Conservation (phyloP, 202 grass and related monocot species). For the Brachypodium distachyon region DNA sequence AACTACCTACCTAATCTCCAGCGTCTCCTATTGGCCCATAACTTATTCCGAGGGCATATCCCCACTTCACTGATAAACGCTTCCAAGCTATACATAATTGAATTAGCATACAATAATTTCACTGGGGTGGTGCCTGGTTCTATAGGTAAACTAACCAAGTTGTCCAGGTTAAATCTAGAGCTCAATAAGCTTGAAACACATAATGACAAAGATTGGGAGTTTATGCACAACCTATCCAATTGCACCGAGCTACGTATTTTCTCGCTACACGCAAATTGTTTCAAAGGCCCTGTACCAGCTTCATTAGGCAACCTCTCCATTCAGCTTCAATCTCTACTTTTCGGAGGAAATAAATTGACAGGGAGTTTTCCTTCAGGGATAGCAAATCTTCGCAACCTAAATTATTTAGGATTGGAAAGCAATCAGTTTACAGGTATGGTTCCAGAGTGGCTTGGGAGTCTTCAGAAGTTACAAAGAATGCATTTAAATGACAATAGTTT, state of each 20-base stretch:
- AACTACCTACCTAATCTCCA: neutral
- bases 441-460: conserved; percentile 6
- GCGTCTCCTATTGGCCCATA: neutral
- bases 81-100: neutral
- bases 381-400: neutral
- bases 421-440: conserved; percentile 15
- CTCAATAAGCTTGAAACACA: neutral
- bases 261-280: neutral
- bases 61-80: conserved; percentile 8
- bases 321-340: neutral
- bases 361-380: conserved; percentile 12
- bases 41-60: neutral
- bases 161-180: neutral
- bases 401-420: neutral
- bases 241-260: neutral
- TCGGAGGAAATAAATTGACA: conserved; percentile 6
- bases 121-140: neutral
- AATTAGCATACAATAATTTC: neutral
- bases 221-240: neutral
- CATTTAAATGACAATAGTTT: neutral
- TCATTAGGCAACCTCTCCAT: conserved; percentile 2
- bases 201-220: conserved; percentile 6
- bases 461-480: neutral
- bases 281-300: neutral
- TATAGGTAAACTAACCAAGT: conserved; percentile 4